These are phyloP conservation scores for Allium fistulosum DNA, from an alignment of 106 monocot genomes.

Conservation along the genomic window DNA sequence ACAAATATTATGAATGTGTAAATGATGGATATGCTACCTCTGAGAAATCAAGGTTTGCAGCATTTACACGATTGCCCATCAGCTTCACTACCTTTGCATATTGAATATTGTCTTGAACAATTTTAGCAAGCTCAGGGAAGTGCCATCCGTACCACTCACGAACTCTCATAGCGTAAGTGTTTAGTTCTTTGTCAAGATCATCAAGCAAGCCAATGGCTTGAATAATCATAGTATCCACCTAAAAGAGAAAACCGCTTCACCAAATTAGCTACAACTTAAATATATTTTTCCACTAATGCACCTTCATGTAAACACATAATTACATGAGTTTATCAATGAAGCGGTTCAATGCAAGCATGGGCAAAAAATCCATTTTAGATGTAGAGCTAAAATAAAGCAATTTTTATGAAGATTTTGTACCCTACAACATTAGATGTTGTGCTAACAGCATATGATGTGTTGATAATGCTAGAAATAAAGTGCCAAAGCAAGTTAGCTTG, in stretches of 20 bases:
- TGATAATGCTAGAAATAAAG: no score
- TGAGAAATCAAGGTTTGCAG: slow-evolving; percentile 81
- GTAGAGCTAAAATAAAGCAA: no score
- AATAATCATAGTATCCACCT: slow-evolving; percentile 98
- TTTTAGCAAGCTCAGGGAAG: slow-evolving; percentile 92
- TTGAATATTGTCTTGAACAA: slow-evolving; percentile 82
- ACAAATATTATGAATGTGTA: no score
- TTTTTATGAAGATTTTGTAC: no score
- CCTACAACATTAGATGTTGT: no score
- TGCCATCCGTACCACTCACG: slow-evolving; percentile 99
- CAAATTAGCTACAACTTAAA: background rate
- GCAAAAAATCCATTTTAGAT: no score
- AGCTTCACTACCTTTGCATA: slow-evolving; percentile 84
- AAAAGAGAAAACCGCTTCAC: background rate
- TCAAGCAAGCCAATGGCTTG: slow-evolving; percentile 94
- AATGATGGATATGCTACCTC: slow-evolving; percentile 31
- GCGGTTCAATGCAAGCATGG: no score
- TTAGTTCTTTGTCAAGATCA: slow-evolving; percentile 96
- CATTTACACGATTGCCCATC: slow-evolving; percentile 83
- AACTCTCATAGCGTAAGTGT: slow-evolving; percentile 95
- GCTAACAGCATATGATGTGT: no score
- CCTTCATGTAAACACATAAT: background rate
- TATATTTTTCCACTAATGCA: background rate
- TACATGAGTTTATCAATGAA: background rate
- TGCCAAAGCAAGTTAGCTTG: no score